Percentiles rank a stretch among this genome's conserved stretches.
Evolutionary conservation across 1,139 yeast genomes (phyloP).

Genomic region (Blastobotrys persicus): DNA sequence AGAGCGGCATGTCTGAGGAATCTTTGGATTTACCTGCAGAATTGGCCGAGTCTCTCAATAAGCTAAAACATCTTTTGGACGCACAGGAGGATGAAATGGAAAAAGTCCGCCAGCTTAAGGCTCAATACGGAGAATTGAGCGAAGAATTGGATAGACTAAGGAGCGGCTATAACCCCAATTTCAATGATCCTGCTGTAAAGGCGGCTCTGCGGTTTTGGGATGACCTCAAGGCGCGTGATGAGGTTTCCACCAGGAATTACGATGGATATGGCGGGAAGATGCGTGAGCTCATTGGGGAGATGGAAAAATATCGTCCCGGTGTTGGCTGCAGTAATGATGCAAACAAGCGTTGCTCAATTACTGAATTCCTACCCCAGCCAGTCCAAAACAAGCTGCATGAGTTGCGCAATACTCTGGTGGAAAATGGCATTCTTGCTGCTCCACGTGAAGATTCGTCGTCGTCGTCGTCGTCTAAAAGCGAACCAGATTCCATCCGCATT

Average conservation of each 20-base stretch:
- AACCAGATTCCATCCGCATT: slow-evolving; percentile 9
- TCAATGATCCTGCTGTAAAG: slow-evolving; percentile 86
- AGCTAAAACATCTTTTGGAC: slow-evolving; percentile 29
- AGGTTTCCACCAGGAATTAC: slow-evolving; percentile 8
- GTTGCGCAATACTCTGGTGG: slow-evolving; percentile 25
- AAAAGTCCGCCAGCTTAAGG: slow-evolving; percentile 26
- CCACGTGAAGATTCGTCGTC: slow-evolving; percentile 1
- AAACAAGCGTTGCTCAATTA: background rate
- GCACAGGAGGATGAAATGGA: slow-evolving; percentile 30
- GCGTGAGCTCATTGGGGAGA: slow-evolving; percentile 9
- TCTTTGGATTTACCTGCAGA: slow-evolving; percentile 16
- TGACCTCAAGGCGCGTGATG: slow-evolving; percentile 24
- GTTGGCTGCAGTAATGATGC: background rate
- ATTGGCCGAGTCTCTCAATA: slow-evolving; percentile 8
- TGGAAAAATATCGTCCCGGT: slow-evolving; percentile 13
- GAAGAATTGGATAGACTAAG: slow-evolving; percentile 47
- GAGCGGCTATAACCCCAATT: slow-evolving; percentile 76
- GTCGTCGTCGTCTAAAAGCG: slow-evolving; percentile 8
- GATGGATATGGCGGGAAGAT: slow-evolving; percentile 9
- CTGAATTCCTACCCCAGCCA: slow-evolving; percentile 11
- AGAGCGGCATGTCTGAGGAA: slow-evolving; percentile 26
- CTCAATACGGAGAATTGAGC: slow-evolving; percentile 39
- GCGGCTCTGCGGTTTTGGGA: slow-evolving; percentile 62
- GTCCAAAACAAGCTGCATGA: slow-evolving; percentile 15
- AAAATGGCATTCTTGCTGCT: slow-evolving; percentile 25